Evolutionary conservation across 2,329 filamentous ascomycete species (phyloP), one percentile per base, ranked within the genome.

Genomic region (Fusarium coffeatum): DNA sequence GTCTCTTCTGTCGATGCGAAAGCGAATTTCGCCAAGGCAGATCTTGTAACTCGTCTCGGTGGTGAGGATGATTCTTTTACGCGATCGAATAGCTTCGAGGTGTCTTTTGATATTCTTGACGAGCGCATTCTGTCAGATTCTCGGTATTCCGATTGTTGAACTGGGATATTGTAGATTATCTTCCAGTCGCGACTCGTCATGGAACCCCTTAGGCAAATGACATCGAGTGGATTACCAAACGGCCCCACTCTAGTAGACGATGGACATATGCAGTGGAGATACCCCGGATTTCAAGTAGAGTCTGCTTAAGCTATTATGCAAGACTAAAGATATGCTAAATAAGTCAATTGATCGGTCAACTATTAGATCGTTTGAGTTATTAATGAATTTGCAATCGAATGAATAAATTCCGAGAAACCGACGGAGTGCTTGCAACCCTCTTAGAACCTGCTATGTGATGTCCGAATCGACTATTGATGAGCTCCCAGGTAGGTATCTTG

Each of bases 41-140:
- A 80, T 66, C 86, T 79, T 69, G 88, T 85, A 60, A 82, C 82
- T 64, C 86, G 82, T 46, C 83, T 82, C 11, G 80, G 80, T 15
- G 78, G 75, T 23, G 76, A 74, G 40, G 70, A 73, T 43, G 79
- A 57, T 15, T 66, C 66, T 3, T 67, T 48, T 34, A 61, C 66
- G 43, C 74, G 74, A 68, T 85, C 82, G 49, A 89, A 80, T n/a
- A 89, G 77, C 66, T 84, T 87, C 7, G 87, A 80, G 1, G 88
- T 87, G 28, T 90, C 88, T 72, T 83, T 83, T 11, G 88, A 88
- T 55, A 89, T 79, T 43, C 84, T 82, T 11, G 88, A 90, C 7
- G 87, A 86, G 43, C 85, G 83, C 88, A 89, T 90, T 13, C 40
- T 55, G 57, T 28, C 28, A 7, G 27, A 13, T 59, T 58, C 18